Percentiles rank a stretch among this genome's conserved stretches.
phyloP scores from a whole-genome alignment of 2,329 filamentous ascomycete genomes.

The Alternaria consortialis region DNA sequence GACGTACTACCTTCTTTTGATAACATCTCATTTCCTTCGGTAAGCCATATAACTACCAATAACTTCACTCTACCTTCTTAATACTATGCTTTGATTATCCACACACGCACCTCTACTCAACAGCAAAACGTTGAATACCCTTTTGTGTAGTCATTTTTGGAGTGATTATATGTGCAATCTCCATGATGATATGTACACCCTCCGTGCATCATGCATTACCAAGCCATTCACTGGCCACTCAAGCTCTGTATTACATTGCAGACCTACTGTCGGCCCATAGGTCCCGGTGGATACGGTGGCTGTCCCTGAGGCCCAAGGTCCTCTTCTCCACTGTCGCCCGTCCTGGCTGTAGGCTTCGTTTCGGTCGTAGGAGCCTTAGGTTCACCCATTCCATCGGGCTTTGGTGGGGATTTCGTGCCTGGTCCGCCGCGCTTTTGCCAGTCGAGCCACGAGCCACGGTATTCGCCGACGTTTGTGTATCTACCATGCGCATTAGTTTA shows the following conservation, averaged over 20 bases:
- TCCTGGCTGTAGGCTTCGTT: slow-evolving; percentile 21
- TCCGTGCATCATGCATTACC: fast-evolving
- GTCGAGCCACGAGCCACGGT: slow-evolving; percentile 80
- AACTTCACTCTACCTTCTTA: not conserved
- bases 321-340: slow-evolving; percentile 28
- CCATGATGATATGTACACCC: not conserved
- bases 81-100: not conserved
- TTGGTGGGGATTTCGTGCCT: slow-evolving; percentile 32
- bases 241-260: not conserved
- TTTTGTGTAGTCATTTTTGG: not conserved
- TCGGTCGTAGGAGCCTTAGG: slow-evolving; percentile 23
- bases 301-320: slow-evolving; percentile 20
- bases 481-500: not conserved
- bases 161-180: not conserved
- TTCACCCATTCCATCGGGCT: slow-evolving; percentile 30
- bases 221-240: not conserved
- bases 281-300: slow-evolving; percentile 7
- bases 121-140: no score
- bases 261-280: slow-evolving; percentile 7
- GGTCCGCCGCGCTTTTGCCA: slow-evolving; percentile 79
- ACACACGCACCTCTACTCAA: no score
- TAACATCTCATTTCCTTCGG: not conserved
- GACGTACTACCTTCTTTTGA: fast-evolving
- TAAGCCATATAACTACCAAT: not conserved
- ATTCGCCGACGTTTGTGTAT: slow-evolving; percentile 76